A percentile compares a stretch with the other conserved stretches of the same genome.
phyloP scores from a whole-genome alignment of 2,329 filamentous ascomycete species.

The Monosporascus sp. region DNA sequence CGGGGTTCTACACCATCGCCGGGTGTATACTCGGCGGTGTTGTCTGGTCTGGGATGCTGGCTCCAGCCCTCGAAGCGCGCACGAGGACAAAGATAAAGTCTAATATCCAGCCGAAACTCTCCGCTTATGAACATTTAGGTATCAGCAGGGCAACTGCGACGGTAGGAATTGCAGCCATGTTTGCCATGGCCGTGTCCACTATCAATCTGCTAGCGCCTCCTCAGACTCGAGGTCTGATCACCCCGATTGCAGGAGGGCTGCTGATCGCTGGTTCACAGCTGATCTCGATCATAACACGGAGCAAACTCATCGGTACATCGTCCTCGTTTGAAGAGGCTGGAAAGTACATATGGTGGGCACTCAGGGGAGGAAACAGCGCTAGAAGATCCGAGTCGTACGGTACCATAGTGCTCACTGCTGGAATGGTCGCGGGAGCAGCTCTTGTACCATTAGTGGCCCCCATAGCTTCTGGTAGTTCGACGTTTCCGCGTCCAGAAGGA shows the following conservation, averaged over 20 bases:
- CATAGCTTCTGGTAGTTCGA: constrained; percentile 12
- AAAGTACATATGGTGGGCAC: constrained; percentile 43
- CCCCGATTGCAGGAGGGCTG: constrained; percentile 50
- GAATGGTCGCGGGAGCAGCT: constrained; percentile 43
- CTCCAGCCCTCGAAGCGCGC: constrained; percentile 26
- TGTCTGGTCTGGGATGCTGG: constrained; percentile 40
- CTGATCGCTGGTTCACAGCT: constrained; percentile 54
- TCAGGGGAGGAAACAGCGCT: constrained; percentile 21
- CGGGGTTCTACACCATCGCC: constrained; percentile 45
- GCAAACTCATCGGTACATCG: constrained; percentile 54
- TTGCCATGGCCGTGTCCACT: constrained; percentile 34
- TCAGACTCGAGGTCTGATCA: constrained; percentile 29
- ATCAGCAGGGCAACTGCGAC: background rate
- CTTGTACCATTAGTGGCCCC: constrained; percentile 21
- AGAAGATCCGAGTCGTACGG: constrained; percentile 29
- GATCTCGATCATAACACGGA: constrained; percentile 47
- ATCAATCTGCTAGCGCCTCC: constrained; percentile 27
- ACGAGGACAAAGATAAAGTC: constrained; percentile 18
- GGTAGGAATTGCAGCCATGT: constrained; percentile 18
- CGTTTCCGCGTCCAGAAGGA: constrained; percentile 21
- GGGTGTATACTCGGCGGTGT: constrained; percentile 54
- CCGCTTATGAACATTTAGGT: background rate
- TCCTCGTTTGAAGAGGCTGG: constrained; percentile 57
- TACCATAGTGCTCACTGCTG: constrained; percentile 47
- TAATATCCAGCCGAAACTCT: constrained; percentile 23